Evolutionary conservation across 768 basidiomycete genomes (phyloP), one percentile per base, ranked within the genome.

Genomic region (Guyanaporus albipodus): DNA sequence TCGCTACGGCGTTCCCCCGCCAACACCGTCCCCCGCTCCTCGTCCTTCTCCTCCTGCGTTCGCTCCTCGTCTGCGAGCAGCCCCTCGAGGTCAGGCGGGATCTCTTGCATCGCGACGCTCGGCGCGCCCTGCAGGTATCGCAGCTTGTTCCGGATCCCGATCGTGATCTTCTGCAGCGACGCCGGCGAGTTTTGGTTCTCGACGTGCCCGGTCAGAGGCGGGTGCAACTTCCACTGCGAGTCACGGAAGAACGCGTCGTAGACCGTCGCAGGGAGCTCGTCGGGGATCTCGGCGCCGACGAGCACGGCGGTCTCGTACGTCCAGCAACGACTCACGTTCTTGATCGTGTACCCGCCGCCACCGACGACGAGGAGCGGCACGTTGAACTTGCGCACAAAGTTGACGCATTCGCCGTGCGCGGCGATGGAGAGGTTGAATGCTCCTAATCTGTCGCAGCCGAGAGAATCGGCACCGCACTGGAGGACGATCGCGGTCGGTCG

Each of bases 301-400:
- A 95, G 81, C 1, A 98, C 87, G 11, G 91, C 84, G 0, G 96
- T 99, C 67, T 99, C 95, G 72, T 99, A 95, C 27, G 95, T 85
- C 95, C 95, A 99, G 63, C 95, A 99, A n/a, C 95, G 82, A 37
- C 89, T 87, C 54, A 99, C 96, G 62, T 95, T 95, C 61, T 92
- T 89, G 65, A 97, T 89, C 5, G 92, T 93, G 68, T 99, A 99
- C 1, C 95, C 95, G 4, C 95, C 95, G 2, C 95, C 95, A 33
- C 95, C 95, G 6, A 99, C 66, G 26, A 98, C 87, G 15, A 99
- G 75, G 12, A 98, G 71, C 2, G 95, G 95, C 3, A 98, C 80
- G 58, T 85, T 83, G 70, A 89, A 98, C 54, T 85, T 85, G 52
- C 94, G 85, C 41, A 99, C 92, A 64, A 94, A 98, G 62, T 94